Conservation (phyloP, 495 filamentous ascomycete genomes). For the Aspergillus homomorphus region DNA sequence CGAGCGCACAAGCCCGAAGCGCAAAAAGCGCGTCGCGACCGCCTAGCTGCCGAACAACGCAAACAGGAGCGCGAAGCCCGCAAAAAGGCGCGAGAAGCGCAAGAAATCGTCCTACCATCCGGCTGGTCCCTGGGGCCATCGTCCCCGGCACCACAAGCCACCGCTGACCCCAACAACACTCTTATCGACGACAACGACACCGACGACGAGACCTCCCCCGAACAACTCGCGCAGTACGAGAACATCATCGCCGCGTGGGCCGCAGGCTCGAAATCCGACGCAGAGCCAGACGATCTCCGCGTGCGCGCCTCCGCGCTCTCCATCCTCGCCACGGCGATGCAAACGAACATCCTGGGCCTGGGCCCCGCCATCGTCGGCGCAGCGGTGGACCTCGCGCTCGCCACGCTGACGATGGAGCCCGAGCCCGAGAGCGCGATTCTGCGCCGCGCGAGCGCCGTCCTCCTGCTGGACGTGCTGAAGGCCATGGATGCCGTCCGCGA, state of each 20-base stretch:
- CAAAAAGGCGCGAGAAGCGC: slow-evolving; percentile 13
- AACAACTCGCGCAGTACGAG: slow-evolving; percentile 53
- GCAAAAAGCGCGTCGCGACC: slow-evolving; percentile 49
- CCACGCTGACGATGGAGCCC: slow-evolving; percentile 63
- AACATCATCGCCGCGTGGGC: slow-evolving; percentile 75
- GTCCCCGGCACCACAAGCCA: slow-evolving; percentile 6
- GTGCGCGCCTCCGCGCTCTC: slow-evolving; percentile 76
- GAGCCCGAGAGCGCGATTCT: slow-evolving; percentile 65
- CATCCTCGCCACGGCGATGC: slow-evolving; percentile 62
- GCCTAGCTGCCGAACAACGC: slow-evolving; percentile 46
- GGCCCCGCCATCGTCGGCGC: slow-evolving; percentile 51
- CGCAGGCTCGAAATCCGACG: slow-evolving; percentile 51
- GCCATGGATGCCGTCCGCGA: slow-evolving; percentile 59
- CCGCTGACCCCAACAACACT: slow-evolving; percentile 14
- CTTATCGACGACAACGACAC: slow-evolving; percentile 38
- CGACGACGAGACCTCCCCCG: slow-evolving; percentile 38
- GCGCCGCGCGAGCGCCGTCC: slow-evolving; percentile 66
- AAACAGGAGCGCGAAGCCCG: slow-evolving; percentile 43
- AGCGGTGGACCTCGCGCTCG: slow-evolving; percentile 64
- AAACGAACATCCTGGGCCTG: slow-evolving; percentile 63
- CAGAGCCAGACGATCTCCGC: slow-evolving; percentile 67
- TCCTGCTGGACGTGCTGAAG: slow-evolving; percentile 64
- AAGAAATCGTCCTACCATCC: slow-evolving; percentile 24
- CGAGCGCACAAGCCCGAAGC: slow-evolving; percentile 54
- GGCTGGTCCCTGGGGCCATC: slow-evolving; percentile 13